Evolutionary conservation across 148 eudicot genomes (phyloP), one percentile per base, ranked within the genome.

Genomic region (Selenicereus undatus): DNA sequence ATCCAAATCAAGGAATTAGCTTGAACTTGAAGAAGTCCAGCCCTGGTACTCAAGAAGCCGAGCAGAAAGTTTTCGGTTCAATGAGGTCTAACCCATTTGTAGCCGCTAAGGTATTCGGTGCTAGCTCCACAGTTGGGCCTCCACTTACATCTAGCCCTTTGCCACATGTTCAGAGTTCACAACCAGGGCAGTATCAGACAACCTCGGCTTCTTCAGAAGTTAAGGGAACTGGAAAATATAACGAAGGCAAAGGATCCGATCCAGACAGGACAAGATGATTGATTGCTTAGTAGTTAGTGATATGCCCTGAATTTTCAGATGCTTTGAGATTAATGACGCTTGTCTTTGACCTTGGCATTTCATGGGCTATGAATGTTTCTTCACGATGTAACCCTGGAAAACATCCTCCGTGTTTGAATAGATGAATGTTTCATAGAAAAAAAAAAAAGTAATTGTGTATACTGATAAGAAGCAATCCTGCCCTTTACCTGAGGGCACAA

Each of bases 61-160:
- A 89, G 58, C 81, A 89, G 21, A 86, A 85, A 79, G 51, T 27
- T 17, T 39, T 26, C 73, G 83, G 81, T 66, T 85, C 90, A 50
- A 50, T 58, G 60, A 85, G 84, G 72, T 82, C 79, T 39, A 82
- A 78, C 76, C 90, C 83, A 76, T 89, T 89, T 83, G 81, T 81
- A 71, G 80, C 81, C 8, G 78, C 62, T 73, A 84, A 85, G 71
- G 84, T 78, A 11, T 73, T 84, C 1, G 73, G 72, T 21, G 74
- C 84, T 68, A 81, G 82, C 58, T 73, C 88, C 24, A 77, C 79
- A 72, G 52, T 72, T 17, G 84, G 82, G 35, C 75, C 92, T 42
- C 82, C 87, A 3, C 74, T 76, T 65, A 64, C 94, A 22, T 78
- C 90, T 1, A 82, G 85, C 66, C 80, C 82, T 39, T 76, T 85